Conservation (phyloP, 805 yeast genomes). For the Metschnikowia borealis region DNA sequence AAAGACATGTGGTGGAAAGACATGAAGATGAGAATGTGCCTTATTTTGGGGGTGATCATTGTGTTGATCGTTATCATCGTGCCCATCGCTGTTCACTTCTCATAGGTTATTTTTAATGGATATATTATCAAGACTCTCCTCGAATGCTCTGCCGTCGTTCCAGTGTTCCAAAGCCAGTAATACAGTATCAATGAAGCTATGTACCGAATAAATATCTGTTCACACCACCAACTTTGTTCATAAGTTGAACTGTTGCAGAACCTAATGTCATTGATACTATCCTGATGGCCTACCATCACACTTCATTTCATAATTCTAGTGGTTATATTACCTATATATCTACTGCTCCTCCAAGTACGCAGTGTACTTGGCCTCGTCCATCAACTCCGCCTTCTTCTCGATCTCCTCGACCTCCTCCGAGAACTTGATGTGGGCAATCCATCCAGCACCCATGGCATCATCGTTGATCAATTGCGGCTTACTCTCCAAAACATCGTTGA, state of each 20-base stretch:
- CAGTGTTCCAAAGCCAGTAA: background rate
- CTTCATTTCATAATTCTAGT: too few species aligned
- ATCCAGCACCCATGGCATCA: slow-evolving; percentile 92
- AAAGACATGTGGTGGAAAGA: slow-evolving; percentile 99
- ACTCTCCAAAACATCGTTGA: slow-evolving; percentile 61
- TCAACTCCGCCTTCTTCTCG: slow-evolving; percentile 40
- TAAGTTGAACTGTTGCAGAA: background rate
- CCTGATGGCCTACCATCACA: too few species aligned
- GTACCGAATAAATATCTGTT: background rate
- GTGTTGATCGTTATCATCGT: slow-evolving; percentile 84
- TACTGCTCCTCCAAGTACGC: slow-evolving; percentile 49
- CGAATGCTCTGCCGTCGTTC: background rate
- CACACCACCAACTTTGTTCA: background rate
- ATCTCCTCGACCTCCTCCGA: slow-evolving; percentile 31
- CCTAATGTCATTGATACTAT: too few species aligned
- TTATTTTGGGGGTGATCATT: slow-evolving; percentile 72
- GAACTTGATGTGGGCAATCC: slow-evolving; percentile 79
- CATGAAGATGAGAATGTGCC: slow-evolving; percentile 91
- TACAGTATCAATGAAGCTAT: background rate
- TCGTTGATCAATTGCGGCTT: slow-evolving; percentile 75
- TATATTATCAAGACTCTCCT: background rate
- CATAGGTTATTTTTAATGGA: slow-evolving; percentile 13
- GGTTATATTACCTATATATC: background rate
- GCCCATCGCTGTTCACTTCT: slow-evolving; percentile 89
- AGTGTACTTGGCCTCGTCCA: slow-evolving; percentile 55